Percentiles rank a stretch among this genome's conserved stretches.
These are phyloP conservation scores for Elymus sibiricus DNA, from an alignment of 176 grass and related monocot species.

Conservation along the genomic window DNA sequence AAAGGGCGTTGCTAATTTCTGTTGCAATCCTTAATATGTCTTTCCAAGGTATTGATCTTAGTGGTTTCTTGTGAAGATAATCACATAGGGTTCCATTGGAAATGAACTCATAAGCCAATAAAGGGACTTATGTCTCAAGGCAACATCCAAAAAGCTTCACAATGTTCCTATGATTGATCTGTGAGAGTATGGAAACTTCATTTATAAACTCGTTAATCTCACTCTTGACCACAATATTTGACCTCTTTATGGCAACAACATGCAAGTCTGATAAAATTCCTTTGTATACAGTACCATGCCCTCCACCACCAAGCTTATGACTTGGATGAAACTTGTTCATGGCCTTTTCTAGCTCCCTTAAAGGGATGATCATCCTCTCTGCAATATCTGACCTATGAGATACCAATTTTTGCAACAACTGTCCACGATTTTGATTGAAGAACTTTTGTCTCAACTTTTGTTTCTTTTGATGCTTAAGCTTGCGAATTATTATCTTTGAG, in stretches of 20 bases:
- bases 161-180: background rate
- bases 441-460: background rate
- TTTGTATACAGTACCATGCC: background rate
- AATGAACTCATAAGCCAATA: constrained; percentile 2
- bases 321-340: background rate
- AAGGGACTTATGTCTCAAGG: constrained; percentile 4
- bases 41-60: background rate
- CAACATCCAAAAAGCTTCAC: constrained; percentile 9
- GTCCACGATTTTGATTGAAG: background rate
- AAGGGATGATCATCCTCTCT: constrained; percentile 2
- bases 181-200: constrained; percentile 4
- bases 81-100: constrained; percentile 10
- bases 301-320: background rate
- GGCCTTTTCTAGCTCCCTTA: background rate
- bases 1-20: background rate
- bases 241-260: background rate
- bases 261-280: background rate
- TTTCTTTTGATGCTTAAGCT: background rate
- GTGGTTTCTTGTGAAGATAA: background rate
- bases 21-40: background rate
- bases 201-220: background rate
- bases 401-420: background rate
- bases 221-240: background rate
- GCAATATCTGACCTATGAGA: background rate
- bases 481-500: background rate